Conservation (phyloP, 2,329 filamentous ascomycete species). For the Aspergillus ochraceoroseus region DNA sequence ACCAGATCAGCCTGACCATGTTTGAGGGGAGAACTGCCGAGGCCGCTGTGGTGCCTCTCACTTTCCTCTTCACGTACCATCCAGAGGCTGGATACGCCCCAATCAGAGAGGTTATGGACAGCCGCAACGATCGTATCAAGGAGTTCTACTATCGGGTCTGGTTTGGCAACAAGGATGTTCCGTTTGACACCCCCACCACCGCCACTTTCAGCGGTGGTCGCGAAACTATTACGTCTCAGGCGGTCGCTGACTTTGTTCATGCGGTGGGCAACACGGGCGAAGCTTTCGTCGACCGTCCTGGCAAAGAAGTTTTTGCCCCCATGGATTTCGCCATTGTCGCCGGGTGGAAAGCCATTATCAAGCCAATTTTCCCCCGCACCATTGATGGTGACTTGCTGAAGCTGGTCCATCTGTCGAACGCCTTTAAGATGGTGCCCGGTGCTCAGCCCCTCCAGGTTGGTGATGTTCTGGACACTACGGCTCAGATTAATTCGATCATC, state of each 20-base stretch:
- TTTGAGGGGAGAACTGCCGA: slow-evolving; percentile 89
- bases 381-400: slow-evolving; percentile 96
- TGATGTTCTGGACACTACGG: slow-evolving; percentile 85
- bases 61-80: slow-evolving; percentile 86
- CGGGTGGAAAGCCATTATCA: slow-evolving; percentile 98
- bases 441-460: slow-evolving; percentile 93
- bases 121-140: slow-evolving; percentile 96
- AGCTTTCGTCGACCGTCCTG: slow-evolving; percentile 91
- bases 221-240: slow-evolving; percentile 79
- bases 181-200: slow-evolving; percentile 79
- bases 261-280: slow-evolving; percentile 97
- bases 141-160: slow-evolving; percentile 98
- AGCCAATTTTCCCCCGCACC: slow-evolving; percentile 94
- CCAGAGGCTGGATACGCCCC: slow-evolving; percentile 97
- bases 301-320: slow-evolving; percentile 87
- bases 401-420: slow-evolving; percentile 93
- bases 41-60: slow-evolving; percentile 73
- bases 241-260: slow-evolving; percentile 98
- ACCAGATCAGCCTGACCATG: slow-evolving; percentile 81
- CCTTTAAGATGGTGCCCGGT: slow-evolving; percentile 96
- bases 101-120: slow-evolving; percentile 92
- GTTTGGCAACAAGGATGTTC: slow-evolving; percentile 82
- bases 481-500: slow-evolving; percentile 94
- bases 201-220: slow-evolving; percentile 86
- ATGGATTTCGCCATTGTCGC: slow-evolving; percentile 99